A percentile compares a stretch with the other conserved stretches of the same genome.
These are phyloP conservation scores for Podaxis sp. DNA, from an alignment of 768 basidiomycete genomes.

Conservation along the genomic window DNA sequence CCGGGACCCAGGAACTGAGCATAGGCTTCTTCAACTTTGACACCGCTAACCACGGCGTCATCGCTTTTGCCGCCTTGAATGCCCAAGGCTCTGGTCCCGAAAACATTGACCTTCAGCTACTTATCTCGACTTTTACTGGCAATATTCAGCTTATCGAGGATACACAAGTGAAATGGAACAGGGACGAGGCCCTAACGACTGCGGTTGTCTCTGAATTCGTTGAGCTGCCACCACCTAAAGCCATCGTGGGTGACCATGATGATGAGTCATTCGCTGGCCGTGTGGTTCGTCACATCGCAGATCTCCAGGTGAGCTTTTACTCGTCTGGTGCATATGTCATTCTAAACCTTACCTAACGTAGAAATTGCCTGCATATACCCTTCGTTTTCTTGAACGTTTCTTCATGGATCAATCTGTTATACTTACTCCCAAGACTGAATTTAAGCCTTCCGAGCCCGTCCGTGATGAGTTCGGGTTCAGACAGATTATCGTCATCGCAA, in stretches of 20 bases:
- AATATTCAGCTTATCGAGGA: slow-evolving; percentile 26
- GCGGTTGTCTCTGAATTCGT: slow-evolving; percentile 65
- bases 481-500: slow-evolving; percentile 75
- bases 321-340: not conserved
- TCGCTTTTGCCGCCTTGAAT: slow-evolving; percentile 10
- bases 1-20: not conserved
- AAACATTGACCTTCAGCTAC: slow-evolving; percentile 48
- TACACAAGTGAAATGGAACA: slow-evolving; percentile 59
- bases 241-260: slow-evolving; percentile 29
- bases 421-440: slow-evolving; percentile 23
- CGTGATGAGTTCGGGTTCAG: slow-evolving; percentile 86
- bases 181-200: slow-evolving; percentile 75
- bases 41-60: slow-evolving; percentile 11
- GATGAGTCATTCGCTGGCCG: slow-evolving; percentile 48
- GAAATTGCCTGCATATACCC: slow-evolving; percentile 68
- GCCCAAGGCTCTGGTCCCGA: not conserved
- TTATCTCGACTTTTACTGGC: slow-evolving; percentile 75
- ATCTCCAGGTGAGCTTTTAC: slow-evolving; percentile 47
- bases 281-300: slow-evolving; percentile 50
- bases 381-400: slow-evolving; percentile 68
- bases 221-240: slow-evolving; percentile 60
- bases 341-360: slow-evolving; percentile 21
- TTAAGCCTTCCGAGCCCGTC: slow-evolving; percentile 35
- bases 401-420: slow-evolving; percentile 49
- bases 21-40: slow-evolving; percentile 8